Evolutionary conservation across 495 filamentous ascomycete genomes (phyloP).

Genomic region (Parathielavia appendiculata): DNA sequence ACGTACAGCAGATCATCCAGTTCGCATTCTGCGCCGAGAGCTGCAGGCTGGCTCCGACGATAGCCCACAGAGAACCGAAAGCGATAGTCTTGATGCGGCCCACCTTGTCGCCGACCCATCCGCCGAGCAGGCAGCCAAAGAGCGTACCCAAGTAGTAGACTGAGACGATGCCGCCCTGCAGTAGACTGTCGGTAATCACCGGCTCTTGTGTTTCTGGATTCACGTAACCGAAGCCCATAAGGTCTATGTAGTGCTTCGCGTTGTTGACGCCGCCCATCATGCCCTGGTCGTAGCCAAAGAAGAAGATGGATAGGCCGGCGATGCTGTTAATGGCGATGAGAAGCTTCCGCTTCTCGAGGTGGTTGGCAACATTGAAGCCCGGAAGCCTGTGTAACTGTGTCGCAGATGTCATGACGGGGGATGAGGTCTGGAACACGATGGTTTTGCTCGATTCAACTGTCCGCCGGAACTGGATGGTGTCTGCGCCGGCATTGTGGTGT

Average conservation of each 20-base stretch:
- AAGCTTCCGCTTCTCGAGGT: too few species aligned
- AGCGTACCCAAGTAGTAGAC: constrained; percentile 54
- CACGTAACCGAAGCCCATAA: constrained; percentile 24
- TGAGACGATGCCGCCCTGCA: constrained; percentile 44
- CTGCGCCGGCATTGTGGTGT: too few species aligned
- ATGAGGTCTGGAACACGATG: too few species aligned
- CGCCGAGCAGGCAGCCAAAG: constrained; percentile 43
- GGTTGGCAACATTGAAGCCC: too few species aligned
- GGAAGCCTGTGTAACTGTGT: too few species aligned
- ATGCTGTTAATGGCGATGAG: too few species aligned
- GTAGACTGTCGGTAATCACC: constrained; percentile 22
- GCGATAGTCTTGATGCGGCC: constrained; percentile 7
- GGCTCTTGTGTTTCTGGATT: too few species aligned
- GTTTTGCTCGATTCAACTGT: too few species aligned
- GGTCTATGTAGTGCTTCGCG: constrained; percentile 42
- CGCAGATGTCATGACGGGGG: too few species aligned
- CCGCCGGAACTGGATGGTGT: too few species aligned
- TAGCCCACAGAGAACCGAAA: background rate
- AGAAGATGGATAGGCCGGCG: too few species aligned
- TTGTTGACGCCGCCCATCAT: constrained; percentile 71
- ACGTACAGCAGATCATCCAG: constrained; percentile 31
- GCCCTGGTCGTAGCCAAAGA: constrained; percentile 63
- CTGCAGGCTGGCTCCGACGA: background rate
- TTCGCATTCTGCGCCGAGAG: constrained; percentile 50
- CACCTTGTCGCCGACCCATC: constrained; percentile 13